Percentiles rank a stretch among this genome's conserved stretches.
These are phyloP conservation scores for Plantago elongata DNA, from an alignment of 257 asterid species.

Conservation along the genomic window DNA sequence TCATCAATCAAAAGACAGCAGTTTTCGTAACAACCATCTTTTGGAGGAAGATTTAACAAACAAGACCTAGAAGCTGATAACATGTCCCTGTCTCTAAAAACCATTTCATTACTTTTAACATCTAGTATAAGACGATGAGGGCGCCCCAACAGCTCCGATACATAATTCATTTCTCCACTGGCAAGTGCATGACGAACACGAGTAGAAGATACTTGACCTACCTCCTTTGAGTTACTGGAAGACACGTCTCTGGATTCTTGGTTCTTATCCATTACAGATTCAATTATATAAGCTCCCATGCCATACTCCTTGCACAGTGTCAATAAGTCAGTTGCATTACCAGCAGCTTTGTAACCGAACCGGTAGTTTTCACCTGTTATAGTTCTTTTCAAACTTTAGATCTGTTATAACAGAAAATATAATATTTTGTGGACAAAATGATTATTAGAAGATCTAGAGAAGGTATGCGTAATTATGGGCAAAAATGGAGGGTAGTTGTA, in stretches of 20 bases:
- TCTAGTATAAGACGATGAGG: slow-evolving; percentile 58
- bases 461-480: neutral
- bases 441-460: neutral
- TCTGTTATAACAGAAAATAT: neutral
- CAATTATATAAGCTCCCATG: slow-evolving; percentile 63
- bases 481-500: neutral
- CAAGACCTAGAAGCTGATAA: slow-evolving; percentile 60
- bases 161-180: slow-evolving; percentile 75
- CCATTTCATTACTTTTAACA: slow-evolving; percentile 28
- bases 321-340: slow-evolving; percentile 67
- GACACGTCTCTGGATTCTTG: slow-evolving; percentile 29
- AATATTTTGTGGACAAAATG: no score
- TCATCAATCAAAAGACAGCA: slow-evolving; percentile 55
- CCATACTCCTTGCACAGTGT: slow-evolving; percentile 63
- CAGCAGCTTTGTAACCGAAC: slow-evolving; percentile 85
- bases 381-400: slow-evolving; percentile 5
- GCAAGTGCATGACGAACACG: slow-evolving; percentile 84
- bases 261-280: slow-evolving; percentile 75
- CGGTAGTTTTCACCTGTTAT: slow-evolving; percentile 81
- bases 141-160: slow-evolving; percentile 81
- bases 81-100: slow-evolving; percentile 31
- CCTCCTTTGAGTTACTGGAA: slow-evolving; percentile 45
- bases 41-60: slow-evolving; percentile 84
- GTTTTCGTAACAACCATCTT: slow-evolving; percentile 63
- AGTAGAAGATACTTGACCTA: slow-evolving; percentile 94